Evolutionary conservation across 345 rosid genomes (phyloP).

Genomic region (rapeseed (Brassica napus)): Da-Ae NC_063447.1:2856501-2857000

Average conservation of each 20-base stretch:
- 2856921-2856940: slow-evolving; percentile 4
- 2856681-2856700: slow-evolving; percentile 22
- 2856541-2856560: background rate
- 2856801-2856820: slow-evolving; percentile 17
- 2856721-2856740: slow-evolving; percentile 17
- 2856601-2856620: background rate
- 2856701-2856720: slow-evolving; percentile 26
- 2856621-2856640: background rate
- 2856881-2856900: slow-evolving; percentile 38
- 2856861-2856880: background rate
- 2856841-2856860: slow-evolving; percentile 34
- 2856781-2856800: slow-evolving; percentile 1
- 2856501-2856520: background rate
- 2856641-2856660: slow-evolving; percentile 10
- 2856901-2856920: slow-evolving; percentile 17
- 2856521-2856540: slow-evolving; percentile 23
- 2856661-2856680: slow-evolving; percentile 20
- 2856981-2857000: slow-evolving; percentile 7
- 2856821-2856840: slow-evolving; percentile 33
- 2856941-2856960: background rate
- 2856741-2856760: slow-evolving; percentile 11
- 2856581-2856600: background rate
- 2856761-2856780: slow-evolving; percentile 8
- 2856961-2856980: background rate
- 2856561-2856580: background rate